Base-by-base conservation (phyloP, 192 early-diverging fungal genomes). In the Backusella tuberculispora region DNA sequence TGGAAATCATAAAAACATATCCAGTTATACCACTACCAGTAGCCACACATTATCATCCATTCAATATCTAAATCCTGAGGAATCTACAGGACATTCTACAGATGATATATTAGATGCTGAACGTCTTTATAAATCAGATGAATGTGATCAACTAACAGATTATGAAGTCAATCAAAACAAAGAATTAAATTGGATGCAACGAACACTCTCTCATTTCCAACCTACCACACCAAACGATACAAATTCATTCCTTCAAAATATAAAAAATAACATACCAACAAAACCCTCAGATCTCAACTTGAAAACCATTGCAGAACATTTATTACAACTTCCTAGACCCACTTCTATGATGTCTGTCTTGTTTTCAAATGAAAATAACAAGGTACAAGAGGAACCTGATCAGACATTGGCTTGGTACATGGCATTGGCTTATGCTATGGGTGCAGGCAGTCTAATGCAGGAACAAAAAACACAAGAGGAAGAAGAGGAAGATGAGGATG, bases 151-250 rank as follows among this genome's bases (percentile, higher is more conserved):
- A 63, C 29, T 19, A 19, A 66, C 66, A 14, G 67, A 72, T 66
- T 21, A 63, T 17, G 69, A 77, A 37, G 56, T n/a, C 26, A 48
- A 66, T 8, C 19, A 42, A 45, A 24, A 5, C n/a, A 24, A 74
- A 44, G 73, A 72, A 26, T 60, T 45, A 19, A 79, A 64, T 41
- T 79, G 78, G 78, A 75, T 79, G 78, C 67, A 79, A 34, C 78
- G 78, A 7, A 79, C 78, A 0, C 41, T 79, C 17, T 74, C 78
- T 17, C 78, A 79, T 50, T 70, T 79, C 26, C 78, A 79, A 19
- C 78, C 70, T 7, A 46, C 73, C 6, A 45, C 64, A 14, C 53
- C 76, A 15, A 48, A 67, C 47, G 50, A 72, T 56, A 43, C 67
- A 26, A 50, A 50, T 60, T 67, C 66, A n/a, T 72, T 72, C 56